These are phyloP conservation scores for Jimgerdemannia flammicorona DNA, from an alignment of 192 early-diverging fungal species.

Conservation along the genomic window DNA sequence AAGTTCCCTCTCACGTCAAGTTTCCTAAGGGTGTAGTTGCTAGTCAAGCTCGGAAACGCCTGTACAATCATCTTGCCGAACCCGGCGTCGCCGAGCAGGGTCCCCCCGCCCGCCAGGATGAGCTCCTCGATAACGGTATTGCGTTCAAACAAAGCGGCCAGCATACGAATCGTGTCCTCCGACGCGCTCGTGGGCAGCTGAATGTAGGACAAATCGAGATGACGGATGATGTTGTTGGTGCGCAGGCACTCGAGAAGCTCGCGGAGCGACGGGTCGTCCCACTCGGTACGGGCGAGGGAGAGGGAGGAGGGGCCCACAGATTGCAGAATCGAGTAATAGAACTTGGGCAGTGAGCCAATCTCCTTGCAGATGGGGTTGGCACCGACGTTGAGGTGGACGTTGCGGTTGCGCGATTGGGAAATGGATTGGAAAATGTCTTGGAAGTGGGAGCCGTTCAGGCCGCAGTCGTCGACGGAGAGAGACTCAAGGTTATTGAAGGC, in stretches of 20 bases:
- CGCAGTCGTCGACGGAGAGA: conserved; percentile 35
- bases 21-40: conserved; percentile 26
- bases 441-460: conserved; percentile 36
- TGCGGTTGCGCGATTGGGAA: conserved; percentile 25
- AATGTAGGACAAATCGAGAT: conserved; percentile 36
- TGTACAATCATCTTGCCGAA: conserved; percentile 28
- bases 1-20: conserved; percentile 30
- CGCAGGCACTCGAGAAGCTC: conserved; percentile 40
- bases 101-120: conserved; percentile 19
- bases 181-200: conserved; percentile 26
- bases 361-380: conserved; percentile 39
- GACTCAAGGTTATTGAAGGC: conserved; percentile 16
- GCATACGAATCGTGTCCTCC: conserved; percentile 34
- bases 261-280: conserved; percentile 42
- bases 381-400: conserved; percentile 32
- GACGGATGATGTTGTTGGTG: conserved; percentile 32
- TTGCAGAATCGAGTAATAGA: conserved; percentile 31
- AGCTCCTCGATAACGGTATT: conserved; percentile 30
- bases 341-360: conserved; percentile 29
- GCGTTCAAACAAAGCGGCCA: conserved; percentile 28
- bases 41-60: conserved; percentile 22
- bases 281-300: conserved; percentile 36
- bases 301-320: conserved; percentile 33
- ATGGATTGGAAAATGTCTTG: conserved; percentile 34
- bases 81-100: conserved; percentile 6